A percentile compares a stretch with the other conserved stretches of the same genome.
Evolutionary conservation across 306 rosid genomes (phyloP).

Genomic region (Malus sieversii): DNA sequence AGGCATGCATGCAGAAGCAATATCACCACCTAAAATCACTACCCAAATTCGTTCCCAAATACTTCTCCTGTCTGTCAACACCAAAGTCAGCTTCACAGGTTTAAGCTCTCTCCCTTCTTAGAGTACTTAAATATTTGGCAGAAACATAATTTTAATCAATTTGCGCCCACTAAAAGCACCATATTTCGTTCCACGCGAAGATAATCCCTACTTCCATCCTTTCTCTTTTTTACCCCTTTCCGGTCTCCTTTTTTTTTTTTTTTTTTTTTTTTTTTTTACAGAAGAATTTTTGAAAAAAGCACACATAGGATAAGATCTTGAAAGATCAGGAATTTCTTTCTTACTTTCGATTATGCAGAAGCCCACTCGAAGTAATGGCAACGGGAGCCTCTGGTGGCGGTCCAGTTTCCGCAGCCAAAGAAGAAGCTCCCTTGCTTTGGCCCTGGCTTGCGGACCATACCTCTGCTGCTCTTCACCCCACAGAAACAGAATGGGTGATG

Average conservation of each 20-base stretch:
- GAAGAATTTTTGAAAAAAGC: constrained; percentile 26
- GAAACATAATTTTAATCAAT: constrained; percentile 19
- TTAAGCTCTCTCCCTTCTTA: constrained; percentile 38
- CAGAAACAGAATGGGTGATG: constrained; percentile 59
- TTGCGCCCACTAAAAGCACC: constrained; percentile 26
- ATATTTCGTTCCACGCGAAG: constrained; percentile 21
- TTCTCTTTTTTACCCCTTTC: neutral
- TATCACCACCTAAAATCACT: constrained; percentile 47
- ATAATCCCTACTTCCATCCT: constrained; percentile 38
- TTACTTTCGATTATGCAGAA: constrained; percentile 35
- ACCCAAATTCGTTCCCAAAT: constrained; percentile 50
- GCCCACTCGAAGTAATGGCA: constrained; percentile 94
- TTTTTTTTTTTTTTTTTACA: constrained; percentile 21
- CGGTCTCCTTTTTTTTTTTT: neutral
- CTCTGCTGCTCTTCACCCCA: constrained; percentile 74
- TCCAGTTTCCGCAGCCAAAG: constrained; percentile 93
- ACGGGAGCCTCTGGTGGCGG: constrained; percentile 62
- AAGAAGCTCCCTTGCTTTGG: constrained; percentile 74
- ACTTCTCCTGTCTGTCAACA: constrained; percentile 54
- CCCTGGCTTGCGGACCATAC: constrained; percentile 68
- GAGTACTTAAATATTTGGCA: neutral
- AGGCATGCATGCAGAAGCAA: constrained; percentile 40
- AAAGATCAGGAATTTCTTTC: constrained; percentile 24
- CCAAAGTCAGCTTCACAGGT: constrained; percentile 73
- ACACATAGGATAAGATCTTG: constrained; percentile 33